phyloP scores from a whole-genome alignment of 129 eudicot species.

The Artemisia annua region DNA sequence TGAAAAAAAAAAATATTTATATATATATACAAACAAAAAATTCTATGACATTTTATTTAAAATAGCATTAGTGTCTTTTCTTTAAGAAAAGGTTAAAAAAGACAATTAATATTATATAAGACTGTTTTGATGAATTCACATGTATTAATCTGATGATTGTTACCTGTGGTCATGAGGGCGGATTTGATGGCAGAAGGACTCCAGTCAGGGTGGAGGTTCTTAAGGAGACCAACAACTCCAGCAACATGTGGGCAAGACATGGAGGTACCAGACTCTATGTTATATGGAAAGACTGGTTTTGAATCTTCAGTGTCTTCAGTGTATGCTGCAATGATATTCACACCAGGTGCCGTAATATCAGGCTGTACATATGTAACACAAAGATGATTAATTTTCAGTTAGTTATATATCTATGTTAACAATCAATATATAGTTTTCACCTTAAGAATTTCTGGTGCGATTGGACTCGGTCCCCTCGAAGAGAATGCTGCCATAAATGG shows the following conservation, averaged over 20 bases:
- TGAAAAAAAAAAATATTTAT: too few relatives aligned
- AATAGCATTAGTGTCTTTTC: too few relatives aligned
- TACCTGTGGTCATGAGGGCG: slow-evolving; percentile 91
- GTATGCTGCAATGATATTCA: slow-evolving; percentile 67
- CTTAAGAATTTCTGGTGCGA: slow-evolving; percentile 83
- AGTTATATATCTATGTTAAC: background rate
- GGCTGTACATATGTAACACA: slow-evolving; percentile 44
- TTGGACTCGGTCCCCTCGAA: slow-evolving; percentile 67
- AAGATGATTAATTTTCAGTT: background rate
- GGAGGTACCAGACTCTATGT: slow-evolving; percentile 66
- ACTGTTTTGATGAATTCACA: too few relatives aligned
- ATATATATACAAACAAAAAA: too few relatives aligned
- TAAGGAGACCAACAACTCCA: slow-evolving; percentile 77
- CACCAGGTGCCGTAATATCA: slow-evolving; percentile 92
- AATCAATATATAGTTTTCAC: slow-evolving; percentile 27
- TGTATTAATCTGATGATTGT: background rate
- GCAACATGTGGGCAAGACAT: slow-evolving; percentile 94
- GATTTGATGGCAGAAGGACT: slow-evolving; percentile 83
- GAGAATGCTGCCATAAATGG: slow-evolving; percentile 80
- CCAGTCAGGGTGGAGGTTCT: slow-evolving; percentile 69
- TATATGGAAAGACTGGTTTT: slow-evolving; percentile 39
- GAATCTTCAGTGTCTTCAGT: slow-evolving; percentile 49
- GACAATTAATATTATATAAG: too few relatives aligned
- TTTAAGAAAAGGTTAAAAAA: background rate
- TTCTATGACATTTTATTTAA: too few relatives aligned